Evolutionary conservation across 306 rosid species (phyloP), one percentile per base, ranked within the genome.

Genomic region (Vigna reflexopilosa): DNA sequence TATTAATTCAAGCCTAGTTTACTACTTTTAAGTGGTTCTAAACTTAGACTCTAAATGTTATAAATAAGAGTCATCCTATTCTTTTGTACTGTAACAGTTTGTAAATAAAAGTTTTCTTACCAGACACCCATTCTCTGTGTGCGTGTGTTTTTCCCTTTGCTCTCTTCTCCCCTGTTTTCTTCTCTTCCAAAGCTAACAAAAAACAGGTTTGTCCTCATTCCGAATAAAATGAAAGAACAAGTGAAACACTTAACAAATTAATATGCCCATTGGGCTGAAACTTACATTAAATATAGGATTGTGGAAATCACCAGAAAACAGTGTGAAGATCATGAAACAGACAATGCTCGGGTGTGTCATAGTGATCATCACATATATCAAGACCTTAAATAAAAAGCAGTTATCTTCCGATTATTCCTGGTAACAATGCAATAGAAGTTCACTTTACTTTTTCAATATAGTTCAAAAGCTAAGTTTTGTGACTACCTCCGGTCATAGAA

Each of bases 291-390:
- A 77, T 22, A 96, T 88, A 69, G 97, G 97, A 69, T 96, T 89
- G 81, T 88, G 98, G 82, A 85, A 91, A 86, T 96, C 98, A 49
- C 79, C 94, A 32, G 57, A 2, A 75, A 86, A 93, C 86, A 81
- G 93, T 87, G 79, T 87, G 75, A 51, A 93, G 94, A 79, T 78
- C 89, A 51, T 57, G 94, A 81, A 91, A 89, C 28, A 96, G 87
- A 26, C 94, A 88, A 86, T 96, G 99, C 85, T 93, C 87, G 9
- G 99, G 98, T 7, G 99, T 96, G 82, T 93, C 99, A 68, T 93
- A 96, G n/a, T 98, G 94, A 76, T 97, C 98, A 80, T 93, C 96
- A 84, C 99, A 96, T 26, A 93, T 77, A 85, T 96, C 98, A 78
- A 96, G 89, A 71, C 99, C 99, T 82, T 98, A 98, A 64, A 91